Evolutionary conservation across 1,284 basidiomycete genomes (phyloP).

Genomic region (Tylopilus orsonianus): DNA sequence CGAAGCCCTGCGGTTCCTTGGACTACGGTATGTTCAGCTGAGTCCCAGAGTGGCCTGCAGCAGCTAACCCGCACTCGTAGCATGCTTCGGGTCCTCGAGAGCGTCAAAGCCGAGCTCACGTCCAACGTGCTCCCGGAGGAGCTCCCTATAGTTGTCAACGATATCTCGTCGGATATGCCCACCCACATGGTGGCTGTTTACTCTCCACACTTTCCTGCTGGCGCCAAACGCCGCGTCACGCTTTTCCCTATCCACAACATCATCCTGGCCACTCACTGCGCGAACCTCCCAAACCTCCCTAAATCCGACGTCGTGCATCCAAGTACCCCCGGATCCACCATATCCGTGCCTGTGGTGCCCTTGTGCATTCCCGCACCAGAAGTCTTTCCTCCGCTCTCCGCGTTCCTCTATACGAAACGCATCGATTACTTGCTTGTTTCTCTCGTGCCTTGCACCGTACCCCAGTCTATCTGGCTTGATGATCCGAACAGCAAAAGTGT

Average conservation of each 20-base stretch:
- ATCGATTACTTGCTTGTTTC: conserved; percentile 41
- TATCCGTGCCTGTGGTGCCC: conserved; percentile 47
- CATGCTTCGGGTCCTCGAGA: conserved; percentile 32
- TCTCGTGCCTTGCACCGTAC: conserved; percentile 34
- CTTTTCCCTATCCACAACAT: conserved; percentile 59
- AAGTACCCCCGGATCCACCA: conserved; percentile 16
- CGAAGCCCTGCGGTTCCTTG: conserved; percentile 29
- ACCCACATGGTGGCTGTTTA: conserved; percentile 58
- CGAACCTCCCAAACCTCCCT: conserved; percentile 46
- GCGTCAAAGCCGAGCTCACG: conserved; percentile 25
- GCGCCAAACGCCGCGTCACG: conserved; percentile 37
- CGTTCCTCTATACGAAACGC: conserved; percentile 49
- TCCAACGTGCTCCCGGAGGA: conserved; percentile 33
- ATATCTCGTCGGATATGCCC: conserved; percentile 41
- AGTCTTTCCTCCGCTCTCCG: conserved; percentile 51
- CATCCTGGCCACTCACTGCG: conserved; percentile 54
- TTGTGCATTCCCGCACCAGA: conserved; percentile 48
- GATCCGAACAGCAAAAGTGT: conserved; percentile 14
- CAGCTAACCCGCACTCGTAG: conserved; percentile 23
- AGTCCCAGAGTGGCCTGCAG: too few species aligned
- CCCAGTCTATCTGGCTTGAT: conserved; percentile 21
- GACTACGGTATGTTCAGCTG: conserved; percentile 25
- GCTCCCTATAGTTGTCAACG: conserved; percentile 25
- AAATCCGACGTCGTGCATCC: conserved; percentile 23
- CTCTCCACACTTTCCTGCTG: conserved; percentile 28